Conservation (phyloP, 257 asterid species). For the Ophiorrhiza pumila region DNA sequence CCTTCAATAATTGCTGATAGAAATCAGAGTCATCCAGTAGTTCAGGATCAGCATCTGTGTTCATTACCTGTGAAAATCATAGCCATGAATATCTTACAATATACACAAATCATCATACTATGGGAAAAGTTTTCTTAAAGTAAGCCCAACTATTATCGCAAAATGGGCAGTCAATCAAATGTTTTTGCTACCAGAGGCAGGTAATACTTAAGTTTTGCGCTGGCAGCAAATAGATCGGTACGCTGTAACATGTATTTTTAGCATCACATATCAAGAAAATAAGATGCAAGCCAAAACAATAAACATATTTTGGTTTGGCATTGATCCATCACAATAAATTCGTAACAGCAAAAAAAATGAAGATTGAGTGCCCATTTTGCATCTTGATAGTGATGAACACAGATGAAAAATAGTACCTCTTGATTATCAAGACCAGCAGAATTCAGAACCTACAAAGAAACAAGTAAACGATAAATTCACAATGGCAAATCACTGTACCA, state of each 20-base stretch:
- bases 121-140: neutral
- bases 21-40: conserved; percentile 84
- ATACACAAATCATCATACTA: neutral
- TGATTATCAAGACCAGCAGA: conserved; percentile 32
- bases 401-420: conserved; percentile 43
- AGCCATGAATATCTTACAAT: neutral
- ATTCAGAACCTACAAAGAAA: conserved; percentile 50
- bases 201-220: neutral
- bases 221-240: neutral
- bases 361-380: neutral
- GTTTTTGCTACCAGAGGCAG: neutral
- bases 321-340: neutral
- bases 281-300: neutral
- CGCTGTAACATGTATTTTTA: neutral
- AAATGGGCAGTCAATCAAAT: neutral
- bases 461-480: conserved; percentile 14
- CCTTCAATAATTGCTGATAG: conserved; percentile 84
- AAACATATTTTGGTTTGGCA: neutral
- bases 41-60: conserved; percentile 70
- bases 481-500: neutral
- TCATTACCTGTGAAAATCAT: conserved; percentile 37
- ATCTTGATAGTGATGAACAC: too few species aligned
- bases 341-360: too few species aligned
- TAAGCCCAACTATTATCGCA: neutral
- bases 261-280: neutral